Evolutionary conservation across 2,329 filamentous ascomycete genomes (phyloP).

Genomic region (Talaromyces sp.): DNA sequence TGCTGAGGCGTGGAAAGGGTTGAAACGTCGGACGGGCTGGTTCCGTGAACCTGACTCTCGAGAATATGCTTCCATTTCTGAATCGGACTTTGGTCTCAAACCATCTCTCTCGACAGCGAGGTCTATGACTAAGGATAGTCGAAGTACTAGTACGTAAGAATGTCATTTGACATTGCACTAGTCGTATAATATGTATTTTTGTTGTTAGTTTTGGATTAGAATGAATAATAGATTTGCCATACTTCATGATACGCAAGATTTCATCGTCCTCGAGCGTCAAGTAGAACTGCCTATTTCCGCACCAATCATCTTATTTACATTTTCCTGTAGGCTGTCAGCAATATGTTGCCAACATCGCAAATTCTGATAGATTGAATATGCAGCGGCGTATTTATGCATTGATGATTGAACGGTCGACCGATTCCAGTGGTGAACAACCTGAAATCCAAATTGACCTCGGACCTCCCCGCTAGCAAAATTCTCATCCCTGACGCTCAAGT

Average conservation of each 20-base stretch:
- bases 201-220: neutral
- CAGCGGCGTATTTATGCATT: neutral
- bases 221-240: neutral
- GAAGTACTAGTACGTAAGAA: neutral
- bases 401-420: neutral
- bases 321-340: neutral
- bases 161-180: neutral
- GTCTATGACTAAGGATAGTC: slow-evolving; percentile 11
- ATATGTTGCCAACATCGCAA: neutral
- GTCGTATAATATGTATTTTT: neutral
- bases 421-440: neutral
- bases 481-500: neutral
- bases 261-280: neutral
- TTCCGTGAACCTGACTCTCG: slow-evolving; percentile 14
- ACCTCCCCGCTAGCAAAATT: neutral
- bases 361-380: neutral
- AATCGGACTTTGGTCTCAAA: slow-evolving; percentile 18
- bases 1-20: slow-evolving; percentile 65
- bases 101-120: neutral
- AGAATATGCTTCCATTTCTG: neutral
- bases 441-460: neutral
- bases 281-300: neutral
- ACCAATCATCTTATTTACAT: neutral
- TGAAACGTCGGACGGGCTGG: slow-evolving; percentile 55
- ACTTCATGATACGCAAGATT: neutral